Evolutionary conservation across 495 filamentous ascomycete genomes (phyloP), one percentile per base, ranked within the genome.

Genomic region (Parathielavia hyrcaniae): DNA sequence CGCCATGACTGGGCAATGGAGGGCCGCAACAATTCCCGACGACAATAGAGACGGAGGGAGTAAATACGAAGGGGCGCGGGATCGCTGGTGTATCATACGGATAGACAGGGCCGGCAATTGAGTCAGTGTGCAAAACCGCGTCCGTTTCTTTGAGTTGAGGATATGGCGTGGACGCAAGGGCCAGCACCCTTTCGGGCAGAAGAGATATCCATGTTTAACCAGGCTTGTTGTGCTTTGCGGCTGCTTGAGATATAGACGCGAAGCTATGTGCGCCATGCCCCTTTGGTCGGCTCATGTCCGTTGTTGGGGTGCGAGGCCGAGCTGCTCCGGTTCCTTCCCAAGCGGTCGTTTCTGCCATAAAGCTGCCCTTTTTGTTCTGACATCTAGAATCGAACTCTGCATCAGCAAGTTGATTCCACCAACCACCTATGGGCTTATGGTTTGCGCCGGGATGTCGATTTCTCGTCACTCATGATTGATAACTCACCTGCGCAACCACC

Each of bases 331-430:
- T 64, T 49, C 67, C 72, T 67, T 93, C 88, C 87, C 87, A 92
- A 49, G 79, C 74, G 22, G 89, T 95, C 23, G 89, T 95, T 71
- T 96, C 90, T 11, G 91, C 86, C 60, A 79, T 87, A 69, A 92
- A 83, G 17, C 22, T 72, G 16, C 75, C 75, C 10, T 79, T 76
- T 54, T 79, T 84, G 64, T 83, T 82, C 32, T 81, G 80, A 73
- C 90, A 95, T 55, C 90, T 96, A 34, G n/a, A n/a, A n/a, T n/a
- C n/a, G n/a, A 26, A 57, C 17, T 30, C 36, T 63, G 53, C 26
- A 35, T 58, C 26, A 59, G 49, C 57, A 40, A 22, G 17, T 16
- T 2, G 8, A 20, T 20, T 20, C 11, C 26, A 45, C 46, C 4
- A 34, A 30, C 26, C 6, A 6, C 2, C 6, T 6, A 30, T 30